phyloP scores from a whole-genome alignment of 2,329 filamentous ascomycete genomes.

The Scleromitrula shiraiana region DNA sequence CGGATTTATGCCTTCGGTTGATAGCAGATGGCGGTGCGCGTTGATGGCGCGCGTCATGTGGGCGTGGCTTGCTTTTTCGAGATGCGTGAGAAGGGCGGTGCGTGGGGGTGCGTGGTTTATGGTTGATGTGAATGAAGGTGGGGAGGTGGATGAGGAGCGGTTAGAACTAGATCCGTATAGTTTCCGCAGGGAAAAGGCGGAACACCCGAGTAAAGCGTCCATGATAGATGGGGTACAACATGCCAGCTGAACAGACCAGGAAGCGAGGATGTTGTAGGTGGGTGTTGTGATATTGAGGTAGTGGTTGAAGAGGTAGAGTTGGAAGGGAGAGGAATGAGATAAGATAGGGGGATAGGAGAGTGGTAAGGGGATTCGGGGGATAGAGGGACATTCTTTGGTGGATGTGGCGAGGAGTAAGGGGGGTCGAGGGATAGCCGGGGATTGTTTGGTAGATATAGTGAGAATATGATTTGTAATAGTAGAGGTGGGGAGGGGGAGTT shows the following conservation, averaged over 20 bases:
- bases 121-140: too few relatives aligned
- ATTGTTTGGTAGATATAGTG: too few relatives aligned
- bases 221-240: neutral
- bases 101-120: too few relatives aligned
- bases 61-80: neutral
- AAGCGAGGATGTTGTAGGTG: neutral
- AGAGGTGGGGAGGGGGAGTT: neutral
- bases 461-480: neutral
- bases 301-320: conserved; percentile 2
- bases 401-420: neutral
- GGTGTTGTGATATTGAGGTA: neutral
- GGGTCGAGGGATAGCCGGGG: neutral
- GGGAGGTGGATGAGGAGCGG: neutral
- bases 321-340: neutral
- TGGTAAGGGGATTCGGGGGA: neutral
- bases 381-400: neutral
- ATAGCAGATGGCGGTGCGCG: neutral
- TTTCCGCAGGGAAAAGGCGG: conserved; percentile 1
- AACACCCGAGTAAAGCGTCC: neutral
- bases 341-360: neutral
- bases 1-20: neutral
- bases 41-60: neutral
- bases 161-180: neutral
- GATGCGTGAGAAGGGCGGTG: neutral
- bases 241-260: neutral